Conservation (phyloP, 257 asterid species). For the Nicotiana sylvestris region DNA sequence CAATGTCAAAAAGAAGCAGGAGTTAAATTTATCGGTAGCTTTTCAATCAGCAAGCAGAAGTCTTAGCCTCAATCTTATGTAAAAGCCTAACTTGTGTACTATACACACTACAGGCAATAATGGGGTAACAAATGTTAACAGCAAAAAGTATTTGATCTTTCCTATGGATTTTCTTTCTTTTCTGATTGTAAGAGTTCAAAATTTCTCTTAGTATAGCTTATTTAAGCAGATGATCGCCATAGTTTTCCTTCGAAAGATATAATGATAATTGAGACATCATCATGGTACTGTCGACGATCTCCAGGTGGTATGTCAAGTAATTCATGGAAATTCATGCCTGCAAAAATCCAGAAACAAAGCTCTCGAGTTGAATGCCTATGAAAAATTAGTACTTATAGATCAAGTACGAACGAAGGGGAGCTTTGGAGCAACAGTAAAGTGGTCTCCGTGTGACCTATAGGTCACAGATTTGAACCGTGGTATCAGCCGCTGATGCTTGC, state of each 20-base stretch:
- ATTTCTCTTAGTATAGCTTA: not conserved
- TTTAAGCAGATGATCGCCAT: conserved; percentile 71
- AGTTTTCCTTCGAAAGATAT: conserved; percentile 85
- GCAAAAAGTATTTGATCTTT: not conserved
- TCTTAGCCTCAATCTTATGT: not conserved
- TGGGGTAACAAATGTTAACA: not conserved
- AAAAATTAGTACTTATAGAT: not conserved
- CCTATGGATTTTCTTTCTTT: conserved; percentile 11
- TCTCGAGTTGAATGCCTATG: not conserved
- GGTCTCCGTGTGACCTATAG: too few relatives aligned
- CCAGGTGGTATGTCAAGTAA: conserved; percentile 91
- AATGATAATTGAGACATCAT: conserved; percentile 80
- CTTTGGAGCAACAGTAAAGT: too few relatives aligned
- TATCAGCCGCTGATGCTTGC: too few relatives aligned
- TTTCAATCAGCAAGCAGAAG: conserved; percentile 20
- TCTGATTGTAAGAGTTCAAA: not conserved
- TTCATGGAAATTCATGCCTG: conserved; percentile 76
- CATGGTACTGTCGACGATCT: conserved; percentile 72
- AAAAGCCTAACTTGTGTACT: not conserved
- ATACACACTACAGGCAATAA: not conserved
- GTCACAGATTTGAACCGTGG: too few relatives aligned
- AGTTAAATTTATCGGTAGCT: not conserved
- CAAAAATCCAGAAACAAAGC: not conserved
- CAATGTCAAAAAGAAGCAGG: not conserved
- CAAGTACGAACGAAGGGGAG: too few relatives aligned